Conservation (phyloP, 805 yeast genomes). For the Lipomyces spencermartinsiae region DNA sequence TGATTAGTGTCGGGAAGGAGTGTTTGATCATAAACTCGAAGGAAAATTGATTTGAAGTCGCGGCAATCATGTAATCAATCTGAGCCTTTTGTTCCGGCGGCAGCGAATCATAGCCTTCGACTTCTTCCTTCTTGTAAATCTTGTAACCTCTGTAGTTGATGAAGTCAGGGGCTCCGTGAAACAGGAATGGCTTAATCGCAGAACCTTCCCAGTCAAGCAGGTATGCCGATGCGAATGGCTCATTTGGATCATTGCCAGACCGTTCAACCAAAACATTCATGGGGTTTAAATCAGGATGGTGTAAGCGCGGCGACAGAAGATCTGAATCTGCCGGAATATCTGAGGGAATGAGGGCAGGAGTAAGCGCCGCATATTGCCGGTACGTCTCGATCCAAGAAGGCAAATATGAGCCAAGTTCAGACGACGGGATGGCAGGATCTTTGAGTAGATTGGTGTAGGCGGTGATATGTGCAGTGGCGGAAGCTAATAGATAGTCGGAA, state of each 20-base stretch:
- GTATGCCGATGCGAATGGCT: conserved; percentile 46
- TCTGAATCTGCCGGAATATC: conserved; percentile 58
- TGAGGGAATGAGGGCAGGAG: conserved; percentile 61
- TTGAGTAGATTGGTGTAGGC: conserved; percentile 60
- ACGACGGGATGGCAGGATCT: conserved; percentile 61
- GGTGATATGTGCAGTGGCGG: conserved; percentile 72
- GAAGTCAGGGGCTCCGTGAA: conserved; percentile 80
- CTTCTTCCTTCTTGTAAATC: conserved; percentile 76
- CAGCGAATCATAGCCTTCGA: conserved; percentile 70
- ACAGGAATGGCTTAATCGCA: conserved; percentile 78
- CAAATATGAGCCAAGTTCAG: conserved; percentile 25
- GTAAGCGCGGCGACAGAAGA: conserved; percentile 73
- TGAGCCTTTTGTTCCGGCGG: conserved; percentile 78
- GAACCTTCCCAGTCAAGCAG: conserved; percentile 86
- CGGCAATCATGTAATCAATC: conserved; percentile 81
- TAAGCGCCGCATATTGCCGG: conserved; percentile 61
- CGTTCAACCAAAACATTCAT: conserved; percentile 68
- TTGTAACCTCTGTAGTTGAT: conserved; percentile 89
- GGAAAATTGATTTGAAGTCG: conserved; percentile 88
- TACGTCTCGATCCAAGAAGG: conserved; percentile 53
- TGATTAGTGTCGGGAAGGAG: conserved; percentile 68
- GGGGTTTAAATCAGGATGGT: conserved; percentile 87
- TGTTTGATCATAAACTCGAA: conserved; percentile 83
- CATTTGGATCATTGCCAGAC: conserved; percentile 24
- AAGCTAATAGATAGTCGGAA: conserved; percentile 63